Evolutionary conservation across 306 rosid species (phyloP).

Genomic region (Acacia confusa): DNA sequence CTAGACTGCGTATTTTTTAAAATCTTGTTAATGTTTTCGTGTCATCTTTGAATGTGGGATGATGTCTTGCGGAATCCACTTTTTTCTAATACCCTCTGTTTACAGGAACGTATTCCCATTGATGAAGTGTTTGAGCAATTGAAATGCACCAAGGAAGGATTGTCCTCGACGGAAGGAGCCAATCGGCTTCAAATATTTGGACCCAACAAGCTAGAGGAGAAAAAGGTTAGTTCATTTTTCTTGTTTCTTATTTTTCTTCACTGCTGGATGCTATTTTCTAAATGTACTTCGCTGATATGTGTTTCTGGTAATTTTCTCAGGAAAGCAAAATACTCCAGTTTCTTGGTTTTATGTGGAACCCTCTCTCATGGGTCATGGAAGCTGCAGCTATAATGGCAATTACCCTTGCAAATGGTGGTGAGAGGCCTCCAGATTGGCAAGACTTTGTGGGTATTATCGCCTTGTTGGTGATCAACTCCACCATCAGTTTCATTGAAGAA

Average conservation of each 20-base stretch:
- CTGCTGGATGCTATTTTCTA: background rate
- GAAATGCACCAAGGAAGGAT: conserved; percentile 86
- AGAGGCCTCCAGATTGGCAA: conserved; percentile 96
- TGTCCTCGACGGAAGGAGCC: conserved; percentile 73
- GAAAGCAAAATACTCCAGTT: conserved; percentile 95
- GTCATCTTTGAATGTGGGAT: background rate
- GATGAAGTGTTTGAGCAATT: conserved; percentile 90
- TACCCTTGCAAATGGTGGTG: conserved; percentile 88
- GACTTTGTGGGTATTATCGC: conserved; percentile 87
- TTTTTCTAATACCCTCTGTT: conserved; percentile 30
- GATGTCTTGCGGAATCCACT: background rate
- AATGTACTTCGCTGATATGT: conserved; percentile 33
- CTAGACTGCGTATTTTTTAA: too few relatives aligned
- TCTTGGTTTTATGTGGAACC: conserved; percentile 99
- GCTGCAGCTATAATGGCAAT: conserved; percentile 96
- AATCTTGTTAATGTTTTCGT: background rate
- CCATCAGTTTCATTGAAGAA: conserved; percentile 97
- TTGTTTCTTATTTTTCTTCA: background rate
- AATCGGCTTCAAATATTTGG: conserved; percentile 86
- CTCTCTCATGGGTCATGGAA: conserved; percentile 99
- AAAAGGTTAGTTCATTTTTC: conserved; percentile 52
- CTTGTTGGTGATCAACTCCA: conserved; percentile 87
- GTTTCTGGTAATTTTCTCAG: conserved; percentile 41
- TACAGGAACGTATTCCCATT: conserved; percentile 86
- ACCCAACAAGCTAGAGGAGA: conserved; percentile 98